Conservation (phyloP, 371 early-diverging fungal genomes). For the Mucor circinelloides region DNA sequence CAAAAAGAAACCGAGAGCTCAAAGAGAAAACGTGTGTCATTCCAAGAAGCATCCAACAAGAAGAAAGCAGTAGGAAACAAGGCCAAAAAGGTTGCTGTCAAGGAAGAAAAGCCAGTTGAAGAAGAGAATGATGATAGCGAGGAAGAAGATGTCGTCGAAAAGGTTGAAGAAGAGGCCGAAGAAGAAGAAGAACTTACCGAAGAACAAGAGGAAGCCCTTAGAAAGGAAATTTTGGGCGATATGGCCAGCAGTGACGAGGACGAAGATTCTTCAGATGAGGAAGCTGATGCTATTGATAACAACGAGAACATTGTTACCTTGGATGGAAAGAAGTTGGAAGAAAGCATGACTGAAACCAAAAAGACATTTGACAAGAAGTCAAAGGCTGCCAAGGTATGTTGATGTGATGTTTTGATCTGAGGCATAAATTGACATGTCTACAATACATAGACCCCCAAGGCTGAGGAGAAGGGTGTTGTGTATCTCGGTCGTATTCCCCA, state of each 20-base stretch:
- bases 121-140: slow-evolving; percentile 16
- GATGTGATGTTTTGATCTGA: slow-evolving; percentile 8
- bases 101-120: slow-evolving; percentile 10
- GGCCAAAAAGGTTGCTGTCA: slow-evolving; percentile 13
- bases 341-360: slow-evolving; percentile 40
- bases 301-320: slow-evolving; percentile 56
- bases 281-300: slow-evolving; percentile 44
- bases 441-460: slow-evolving; percentile 2
- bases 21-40: slow-evolving; percentile 32
- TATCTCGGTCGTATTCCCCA: slow-evolving; percentile 93
- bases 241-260: slow-evolving; percentile 49
- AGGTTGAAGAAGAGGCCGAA: slow-evolving; percentile 30
- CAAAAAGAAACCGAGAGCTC: slow-evolving; percentile 29
- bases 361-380: slow-evolving; percentile 32
- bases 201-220: slow-evolving; percentile 46
- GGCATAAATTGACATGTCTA: not conserved
- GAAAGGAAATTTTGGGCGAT: slow-evolving; percentile 55
- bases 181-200: slow-evolving; percentile 44
- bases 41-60: slow-evolving; percentile 7
- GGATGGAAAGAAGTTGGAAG: slow-evolving; percentile 31
- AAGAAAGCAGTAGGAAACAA: slow-evolving; percentile 15
- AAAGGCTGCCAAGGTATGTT: slow-evolving; percentile 31
- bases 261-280: slow-evolving; percentile 48
- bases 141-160: not conserved
- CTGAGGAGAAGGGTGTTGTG: slow-evolving; percentile 67